phyloP scores from a whole-genome alignment of 495 filamentous ascomycete genomes.

The Talaromyces ruber region DNA sequence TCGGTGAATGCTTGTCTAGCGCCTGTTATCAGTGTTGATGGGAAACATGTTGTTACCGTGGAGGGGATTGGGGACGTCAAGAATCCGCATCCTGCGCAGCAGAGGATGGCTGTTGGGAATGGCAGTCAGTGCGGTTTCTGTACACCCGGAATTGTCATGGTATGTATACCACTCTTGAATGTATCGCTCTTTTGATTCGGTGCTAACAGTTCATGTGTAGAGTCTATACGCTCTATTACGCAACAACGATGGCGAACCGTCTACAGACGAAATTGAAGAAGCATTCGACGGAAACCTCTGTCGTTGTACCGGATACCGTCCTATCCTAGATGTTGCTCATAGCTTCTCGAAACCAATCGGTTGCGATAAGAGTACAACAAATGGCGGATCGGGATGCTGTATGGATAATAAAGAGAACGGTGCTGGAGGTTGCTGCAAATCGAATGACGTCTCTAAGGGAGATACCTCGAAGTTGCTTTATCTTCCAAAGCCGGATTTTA shows the following conservation, averaged over 20 bases:
- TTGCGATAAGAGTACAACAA: slow-evolving; percentile 33
- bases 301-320: slow-evolving; percentile 89
- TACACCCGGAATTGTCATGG: slow-evolving; percentile 96
- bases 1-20: slow-evolving; percentile 88
- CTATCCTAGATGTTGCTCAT: slow-evolving; percentile 83
- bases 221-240: slow-evolving; percentile 48
- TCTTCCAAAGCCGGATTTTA: slow-evolving; percentile 50
- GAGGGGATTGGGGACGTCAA: slow-evolving; percentile 93
- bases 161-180: slow-evolving; percentile 14
- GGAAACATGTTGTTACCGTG: slow-evolving; percentile 96
- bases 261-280: slow-evolving; percentile 70
- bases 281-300: slow-evolving; percentile 95
- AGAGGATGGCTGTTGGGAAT: slow-evolving; percentile 66
- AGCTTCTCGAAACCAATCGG: slow-evolving; percentile 19
- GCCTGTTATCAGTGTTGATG: slow-evolving; percentile 84
- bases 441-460: slow-evolving; percentile 6
- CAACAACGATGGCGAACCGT: slow-evolving; percentile 57
- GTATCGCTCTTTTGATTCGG: neutral
- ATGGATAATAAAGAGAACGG: slow-evolving; percentile 38
- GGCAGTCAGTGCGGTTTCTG: slow-evolving; percentile 75
- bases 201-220: neutral
- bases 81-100: slow-evolving; percentile 82
- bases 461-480: neutral
- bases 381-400: slow-evolving; percentile 46
- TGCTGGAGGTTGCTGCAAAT: slow-evolving; percentile 32